These are phyloP conservation scores for Entophlyctis luteolus DNA, from an alignment of 192 early-diverging fungal species.

Conservation along the genomic window DNA sequence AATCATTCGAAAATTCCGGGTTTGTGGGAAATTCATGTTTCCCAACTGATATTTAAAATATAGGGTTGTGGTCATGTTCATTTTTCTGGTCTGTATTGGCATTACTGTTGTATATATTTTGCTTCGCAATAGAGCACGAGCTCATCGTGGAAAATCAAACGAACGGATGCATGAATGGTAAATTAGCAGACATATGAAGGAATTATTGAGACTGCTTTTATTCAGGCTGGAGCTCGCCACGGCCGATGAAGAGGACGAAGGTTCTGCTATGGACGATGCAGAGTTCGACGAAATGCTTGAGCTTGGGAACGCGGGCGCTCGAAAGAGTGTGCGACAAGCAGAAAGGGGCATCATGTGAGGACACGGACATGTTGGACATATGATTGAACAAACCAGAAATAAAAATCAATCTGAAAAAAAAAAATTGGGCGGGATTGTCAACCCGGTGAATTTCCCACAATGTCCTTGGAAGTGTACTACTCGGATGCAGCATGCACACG, in stretches of 20 bases:
- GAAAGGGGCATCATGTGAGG: too few relatives aligned
- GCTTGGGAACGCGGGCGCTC: too few relatives aligned
- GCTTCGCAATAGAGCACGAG: too few relatives aligned
- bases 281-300: conserved; percentile 16
- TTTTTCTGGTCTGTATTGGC: background rate
- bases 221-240: background rate
- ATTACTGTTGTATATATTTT: background rate
- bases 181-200: background rate
- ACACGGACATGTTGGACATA: too few relatives aligned
- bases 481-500: too few relatives aligned
- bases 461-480: too few relatives aligned
- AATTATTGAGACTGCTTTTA: background rate
- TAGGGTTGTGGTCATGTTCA: background rate
- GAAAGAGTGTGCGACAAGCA: too few relatives aligned
- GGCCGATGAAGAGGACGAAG: background rate
- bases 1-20: background rate
- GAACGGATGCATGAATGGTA: background rate
- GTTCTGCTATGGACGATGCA: conserved; percentile 3
- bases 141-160: background rate
- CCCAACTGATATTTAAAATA: background rate
- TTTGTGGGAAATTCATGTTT: background rate
- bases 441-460: too few relatives aligned
- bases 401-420: too few relatives aligned
- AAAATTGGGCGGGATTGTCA: too few relatives aligned
- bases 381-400: too few relatives aligned